A percentile compares a stretch with the other conserved stretches of the same genome.
phyloP scores from a whole-genome alignment of 2,329 filamentous ascomycete species.

The Cladosporium sp. region DNA sequence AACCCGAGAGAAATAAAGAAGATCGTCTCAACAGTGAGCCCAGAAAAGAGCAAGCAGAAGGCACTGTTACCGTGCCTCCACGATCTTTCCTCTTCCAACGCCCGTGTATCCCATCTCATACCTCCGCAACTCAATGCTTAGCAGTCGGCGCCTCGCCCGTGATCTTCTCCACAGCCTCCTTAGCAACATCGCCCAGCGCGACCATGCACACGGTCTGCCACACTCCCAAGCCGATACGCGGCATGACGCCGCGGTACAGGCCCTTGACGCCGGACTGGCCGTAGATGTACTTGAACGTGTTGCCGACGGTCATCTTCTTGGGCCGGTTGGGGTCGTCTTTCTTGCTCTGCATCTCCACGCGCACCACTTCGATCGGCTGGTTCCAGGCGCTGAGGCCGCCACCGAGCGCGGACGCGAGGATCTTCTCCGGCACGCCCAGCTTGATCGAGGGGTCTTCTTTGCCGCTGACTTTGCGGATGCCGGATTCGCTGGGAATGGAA shows the following conservation, averaged over 20 bases:
- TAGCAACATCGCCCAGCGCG: constrained; percentile 81
- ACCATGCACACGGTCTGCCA: constrained; percentile 99
- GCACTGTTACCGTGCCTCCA: too few relatives aligned
- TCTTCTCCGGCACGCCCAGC: constrained; percentile 78
- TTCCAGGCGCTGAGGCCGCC: constrained; percentile 98
- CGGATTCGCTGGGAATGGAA: constrained; percentile 55
- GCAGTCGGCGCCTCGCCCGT: constrained; percentile 60
- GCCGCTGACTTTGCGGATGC: constrained; percentile 71
- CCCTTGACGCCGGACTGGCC: constrained; percentile 79
- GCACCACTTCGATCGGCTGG: constrained; percentile 99
- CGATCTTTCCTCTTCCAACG: too few relatives aligned
- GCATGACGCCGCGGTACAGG: constrained; percentile 90
- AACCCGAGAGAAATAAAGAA: too few relatives aligned
- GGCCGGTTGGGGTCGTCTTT: constrained; percentile 94
- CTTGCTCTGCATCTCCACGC: constrained; percentile 99
- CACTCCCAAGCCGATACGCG: constrained; percentile 88
- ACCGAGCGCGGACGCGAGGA: constrained; percentile 77
- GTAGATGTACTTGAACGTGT: constrained; percentile 81
- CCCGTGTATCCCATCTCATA: too few relatives aligned
- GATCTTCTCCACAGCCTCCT: constrained; percentile 61
- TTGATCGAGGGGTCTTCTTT: constrained; percentile 72
- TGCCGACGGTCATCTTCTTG: constrained; percentile 97
- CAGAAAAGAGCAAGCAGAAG: too few relatives aligned
- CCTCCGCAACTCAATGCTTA: constrained; percentile 50
- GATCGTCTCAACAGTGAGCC: too few relatives aligned